Percentiles rank a stretch among this genome's conserved stretches.
Evolutionary conservation across 179 eudicot species (phyloP).

Genomic region (Carnegiea gigantea): DNA sequence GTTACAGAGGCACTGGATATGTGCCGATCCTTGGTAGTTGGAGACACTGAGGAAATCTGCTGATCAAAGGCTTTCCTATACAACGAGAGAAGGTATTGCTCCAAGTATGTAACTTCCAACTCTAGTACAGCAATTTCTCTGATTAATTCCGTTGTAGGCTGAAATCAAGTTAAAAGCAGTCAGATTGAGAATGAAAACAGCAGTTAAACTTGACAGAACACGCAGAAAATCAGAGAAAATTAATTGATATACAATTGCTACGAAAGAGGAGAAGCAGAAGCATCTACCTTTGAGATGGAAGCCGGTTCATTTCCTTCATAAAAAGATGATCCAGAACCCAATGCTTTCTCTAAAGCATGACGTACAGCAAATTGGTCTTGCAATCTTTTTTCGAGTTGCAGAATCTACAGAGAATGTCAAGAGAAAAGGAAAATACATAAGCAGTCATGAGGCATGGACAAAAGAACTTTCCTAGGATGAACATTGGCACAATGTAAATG

Average conservation of each 20-base stretch:
- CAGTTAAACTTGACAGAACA: not conserved
- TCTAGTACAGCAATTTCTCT: slow-evolving; percentile 84
- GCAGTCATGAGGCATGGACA: not conserved
- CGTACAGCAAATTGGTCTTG: slow-evolving; percentile 73
- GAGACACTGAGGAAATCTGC: slow-evolving; percentile 1
- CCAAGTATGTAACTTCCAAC: slow-evolving; percentile 86
- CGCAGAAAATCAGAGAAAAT: not conserved
- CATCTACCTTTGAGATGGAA: slow-evolving; percentile 63
- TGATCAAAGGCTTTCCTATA: slow-evolving; percentile 90
- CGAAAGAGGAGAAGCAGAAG: not conserved
- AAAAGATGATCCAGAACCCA: slow-evolving; percentile 59
- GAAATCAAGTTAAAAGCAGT: slow-evolving; percentile 29
- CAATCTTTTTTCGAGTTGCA: slow-evolving; percentile 76
- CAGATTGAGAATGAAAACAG: not conserved
- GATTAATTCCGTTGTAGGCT: slow-evolving; percentile 88
- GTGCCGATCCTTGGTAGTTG: not conserved
- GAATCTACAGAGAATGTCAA: slow-evolving; percentile 49
- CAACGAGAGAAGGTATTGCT: slow-evolving; percentile 86
- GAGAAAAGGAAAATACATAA: not conserved
- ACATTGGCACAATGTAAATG: not conserved
- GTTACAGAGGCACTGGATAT: slow-evolving; percentile 22
- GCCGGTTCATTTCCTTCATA: slow-evolving; percentile 39
- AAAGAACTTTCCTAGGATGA: not conserved
- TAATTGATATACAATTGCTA: not conserved
- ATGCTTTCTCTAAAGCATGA: slow-evolving; percentile 66